Conservation (phyloP, 768 basidiomycete species). For the Coprinopsis sp. region DNA sequence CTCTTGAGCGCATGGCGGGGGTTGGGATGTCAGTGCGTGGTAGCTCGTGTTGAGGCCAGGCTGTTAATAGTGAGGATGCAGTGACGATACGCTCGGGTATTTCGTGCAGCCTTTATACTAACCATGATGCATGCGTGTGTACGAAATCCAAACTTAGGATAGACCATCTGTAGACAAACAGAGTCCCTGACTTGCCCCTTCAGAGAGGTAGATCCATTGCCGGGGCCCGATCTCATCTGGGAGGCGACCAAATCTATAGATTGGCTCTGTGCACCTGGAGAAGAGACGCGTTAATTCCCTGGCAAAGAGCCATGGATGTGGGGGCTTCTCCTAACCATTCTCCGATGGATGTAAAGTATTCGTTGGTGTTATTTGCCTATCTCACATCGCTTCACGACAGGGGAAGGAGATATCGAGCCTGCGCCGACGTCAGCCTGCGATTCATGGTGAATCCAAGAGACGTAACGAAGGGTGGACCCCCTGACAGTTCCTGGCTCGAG, state of each 20-base stretch:
- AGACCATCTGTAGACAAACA: background rate
- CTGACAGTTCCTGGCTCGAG: too few relatives aligned
- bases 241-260: constrained; percentile 6
- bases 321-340: background rate
- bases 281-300: background rate
- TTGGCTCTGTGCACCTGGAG: background rate
- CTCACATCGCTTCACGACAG: constrained; percentile 4
- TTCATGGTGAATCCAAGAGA: constrained; percentile 10
- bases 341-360: constrained; percentile 8
- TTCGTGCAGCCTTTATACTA: constrained; percentile 1
- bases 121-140: background rate
- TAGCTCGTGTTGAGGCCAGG: background rate
- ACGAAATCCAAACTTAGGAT: constrained; percentile 1
- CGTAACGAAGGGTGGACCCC: constrained; percentile 7
- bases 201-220: constrained; percentile 2
- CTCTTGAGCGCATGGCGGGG: constrained; percentile 3
- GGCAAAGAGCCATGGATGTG: background rate
- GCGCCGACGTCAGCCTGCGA: constrained; percentile 4
- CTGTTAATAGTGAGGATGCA: background rate
- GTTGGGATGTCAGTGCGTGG: background rate
- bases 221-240: constrained; percentile 9
- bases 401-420: constrained; percentile 4
- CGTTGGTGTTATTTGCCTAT: constrained; percentile 5
- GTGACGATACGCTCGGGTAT: background rate
- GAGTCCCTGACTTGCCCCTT: background rate